Base-by-base conservation (phyloP, 1,139 yeast genomes). In the Hemisphaericaspora lyxosophila region DNA sequence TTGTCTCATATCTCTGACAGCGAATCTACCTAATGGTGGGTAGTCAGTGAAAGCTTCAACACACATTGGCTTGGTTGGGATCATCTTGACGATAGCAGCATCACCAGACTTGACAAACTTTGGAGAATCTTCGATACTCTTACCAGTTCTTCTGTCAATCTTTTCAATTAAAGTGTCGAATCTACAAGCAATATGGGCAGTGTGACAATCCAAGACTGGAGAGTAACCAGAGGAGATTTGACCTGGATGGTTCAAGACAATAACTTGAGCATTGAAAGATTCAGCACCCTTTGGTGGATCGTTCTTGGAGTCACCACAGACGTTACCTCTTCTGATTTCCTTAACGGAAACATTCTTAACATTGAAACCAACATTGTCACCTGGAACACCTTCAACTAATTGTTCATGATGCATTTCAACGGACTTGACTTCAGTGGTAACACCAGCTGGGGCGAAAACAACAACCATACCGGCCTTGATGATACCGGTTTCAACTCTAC, bases 1-100 rank as follows among this genome's bases (percentile, higher is more conserved):
- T 78, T 88, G 96, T 85, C 97, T 87, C 97, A 89, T 89, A 78
- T 89, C 97, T 85, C 97, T 92, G 82, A 89, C 97, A 68, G 97
- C 96, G 81, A 89, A 89, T 83, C 96, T 88, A 73, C 96, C 96
- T 70, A 88, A 85, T 71, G 96, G 96, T 76, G 96, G 96, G 90
- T 86, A 88, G 74, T 86, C 92, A 66, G 94, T 78, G 94, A 84
- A 87, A 63, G 95, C 80, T 82, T 87, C 96, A 71, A 87, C 96
- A 78, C 94, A 86, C 95, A 87, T 84, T 71, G 96, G 96, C 87
- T 87, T 87, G 73, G 94, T 76, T 73, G 95, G 95, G 57, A 85
- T 75, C 82, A 86, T 80, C 80, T 80, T 85, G 70, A 85, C 95
- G 64, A 85, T 83, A 66, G 94, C 92, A 68, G 95, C 90, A 66